phyloP scores from a whole-genome alignment of 768 basidiomycete species.

The Tricholoma terreum region DNA sequence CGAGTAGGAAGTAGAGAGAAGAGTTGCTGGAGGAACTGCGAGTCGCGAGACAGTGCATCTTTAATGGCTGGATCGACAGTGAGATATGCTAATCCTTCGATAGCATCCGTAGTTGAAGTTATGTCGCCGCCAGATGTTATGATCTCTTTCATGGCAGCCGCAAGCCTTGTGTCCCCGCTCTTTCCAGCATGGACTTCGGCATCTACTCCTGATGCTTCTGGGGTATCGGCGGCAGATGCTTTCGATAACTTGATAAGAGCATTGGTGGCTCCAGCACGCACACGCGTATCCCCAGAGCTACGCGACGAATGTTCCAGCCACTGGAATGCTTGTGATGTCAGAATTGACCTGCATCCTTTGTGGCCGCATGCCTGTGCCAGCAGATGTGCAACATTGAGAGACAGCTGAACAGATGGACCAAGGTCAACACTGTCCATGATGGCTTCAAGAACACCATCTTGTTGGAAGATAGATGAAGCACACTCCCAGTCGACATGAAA shows the following conservation, averaged over 20 bases:
- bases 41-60: conserved; percentile 53
- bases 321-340: conserved; percentile 51
- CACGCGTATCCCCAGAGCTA: conserved; percentile 38
- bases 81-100: conserved; percentile 87
- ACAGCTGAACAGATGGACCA: conserved; percentile 45
- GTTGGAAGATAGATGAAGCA: conserved; percentile 61
- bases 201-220: conserved; percentile 24
- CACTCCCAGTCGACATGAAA: conserved; percentile 79
- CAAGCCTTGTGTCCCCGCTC: conserved; percentile 41
- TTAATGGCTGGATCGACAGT: conserved; percentile 62
- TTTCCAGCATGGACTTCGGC: conserved; percentile 18
- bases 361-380: conserved; percentile 75
- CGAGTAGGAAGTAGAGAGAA: conserved; percentile 55
- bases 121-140: conserved; percentile 39
- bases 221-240: conserved; percentile 47
- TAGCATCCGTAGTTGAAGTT: conserved; percentile 53
- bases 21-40: conserved; percentile 51
- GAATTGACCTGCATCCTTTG: conserved; percentile 61
- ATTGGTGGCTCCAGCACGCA: conserved; percentile 65
- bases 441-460: conserved; percentile 60
- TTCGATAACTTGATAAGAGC: conserved; percentile 77
- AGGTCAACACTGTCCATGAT: conserved; percentile 72
- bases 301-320: conserved; percentile 69
- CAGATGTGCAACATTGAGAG: conserved; percentile 65
- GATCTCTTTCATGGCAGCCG: conserved; percentile 54